Evolutionary conservation across 176 grass and related monocot genomes (phyloP).

Genomic region (Juncus inflexus): DNA sequence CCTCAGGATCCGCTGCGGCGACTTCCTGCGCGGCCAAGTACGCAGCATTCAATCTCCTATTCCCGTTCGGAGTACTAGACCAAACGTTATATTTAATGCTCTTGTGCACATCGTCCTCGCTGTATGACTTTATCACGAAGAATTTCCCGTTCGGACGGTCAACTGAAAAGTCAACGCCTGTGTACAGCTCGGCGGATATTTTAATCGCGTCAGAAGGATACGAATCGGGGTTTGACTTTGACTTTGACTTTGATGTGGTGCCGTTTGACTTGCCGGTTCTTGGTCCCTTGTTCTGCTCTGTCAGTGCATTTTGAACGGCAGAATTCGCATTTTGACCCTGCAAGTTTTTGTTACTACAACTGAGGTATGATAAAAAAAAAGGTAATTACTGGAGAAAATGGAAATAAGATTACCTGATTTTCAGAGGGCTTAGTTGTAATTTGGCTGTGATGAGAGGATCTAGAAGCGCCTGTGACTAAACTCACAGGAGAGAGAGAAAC

Average conservation of each 20-base stretch:
- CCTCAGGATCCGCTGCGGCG: constrained; percentile 25
- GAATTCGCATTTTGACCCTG: constrained; percentile 22
- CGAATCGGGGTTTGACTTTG: too few relatives aligned
- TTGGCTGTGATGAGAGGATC: constrained; percentile 37
- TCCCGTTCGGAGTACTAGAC: constrained; percentile 74
- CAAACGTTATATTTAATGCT: constrained; percentile 80
- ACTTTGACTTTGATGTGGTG: constrained; percentile 24
- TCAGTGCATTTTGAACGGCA: neutral
- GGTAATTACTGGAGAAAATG: neutral
- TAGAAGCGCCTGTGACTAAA: constrained; percentile 31
- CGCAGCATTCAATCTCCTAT: constrained; percentile 56
- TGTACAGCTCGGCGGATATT: constrained; percentile 46
- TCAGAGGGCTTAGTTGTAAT: constrained; percentile 35
- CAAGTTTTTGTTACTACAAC: neutral
- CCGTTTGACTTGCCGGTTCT: constrained; percentile 33
- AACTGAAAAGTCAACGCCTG: constrained; percentile 47
- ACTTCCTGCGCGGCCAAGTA: constrained; percentile 47
- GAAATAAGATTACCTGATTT: constrained; percentile 3
- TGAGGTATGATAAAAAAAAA: neutral
- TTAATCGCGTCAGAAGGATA: constrained; percentile 28
- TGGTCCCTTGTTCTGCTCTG: constrained; percentile 38
- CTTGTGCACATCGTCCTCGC: constrained; percentile 84
- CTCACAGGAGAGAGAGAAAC: constrained; percentile 16
- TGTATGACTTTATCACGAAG: constrained; percentile 83
- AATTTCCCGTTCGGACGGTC: constrained; percentile 66